Percentiles rank a stretch among this genome's conserved stretches.
Conservation (phyloP, 2,329 filamentous ascomycete species). For the Epichloe coenophiala region DNA sequence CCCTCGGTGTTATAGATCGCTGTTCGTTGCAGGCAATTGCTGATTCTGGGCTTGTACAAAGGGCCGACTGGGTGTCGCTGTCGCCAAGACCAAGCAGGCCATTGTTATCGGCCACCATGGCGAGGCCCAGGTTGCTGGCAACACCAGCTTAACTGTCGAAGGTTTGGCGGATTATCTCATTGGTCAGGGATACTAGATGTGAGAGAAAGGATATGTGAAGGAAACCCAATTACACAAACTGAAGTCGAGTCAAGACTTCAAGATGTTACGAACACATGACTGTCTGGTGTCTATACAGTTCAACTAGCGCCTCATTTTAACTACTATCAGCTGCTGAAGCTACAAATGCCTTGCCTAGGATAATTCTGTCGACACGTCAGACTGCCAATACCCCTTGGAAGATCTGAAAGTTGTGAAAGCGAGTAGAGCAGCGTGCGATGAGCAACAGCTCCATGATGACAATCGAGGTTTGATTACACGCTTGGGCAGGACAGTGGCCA, state of each 20-base stretch:
- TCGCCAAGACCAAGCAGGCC: constrained; percentile 79
- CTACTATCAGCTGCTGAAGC: background rate
- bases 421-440: no score
- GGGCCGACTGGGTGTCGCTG: constrained; percentile 67
- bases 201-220: constrained; percentile 3
- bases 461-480: no score
- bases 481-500: no score
- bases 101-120: constrained; percentile 81
- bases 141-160: constrained; percentile 67
- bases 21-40: background rate
- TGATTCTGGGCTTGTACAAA: constrained; percentile 12
- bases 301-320: constrained; percentile 5
- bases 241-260: background rate
- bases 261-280: constrained; percentile 4
- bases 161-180: constrained; percentile 79
- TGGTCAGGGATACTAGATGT: constrained; percentile 52
- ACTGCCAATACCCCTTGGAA: no score
- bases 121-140: constrained; percentile 59
- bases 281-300: constrained; percentile 3
- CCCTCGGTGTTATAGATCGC: background rate
- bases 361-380: background rate
- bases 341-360: background rate
- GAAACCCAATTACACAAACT: background rate
- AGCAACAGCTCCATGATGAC: no score
- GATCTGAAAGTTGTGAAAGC: no score